Evolutionary conservation across 257 asterid genomes (phyloP).

Genomic region (Hygrophila difformis): DNA sequence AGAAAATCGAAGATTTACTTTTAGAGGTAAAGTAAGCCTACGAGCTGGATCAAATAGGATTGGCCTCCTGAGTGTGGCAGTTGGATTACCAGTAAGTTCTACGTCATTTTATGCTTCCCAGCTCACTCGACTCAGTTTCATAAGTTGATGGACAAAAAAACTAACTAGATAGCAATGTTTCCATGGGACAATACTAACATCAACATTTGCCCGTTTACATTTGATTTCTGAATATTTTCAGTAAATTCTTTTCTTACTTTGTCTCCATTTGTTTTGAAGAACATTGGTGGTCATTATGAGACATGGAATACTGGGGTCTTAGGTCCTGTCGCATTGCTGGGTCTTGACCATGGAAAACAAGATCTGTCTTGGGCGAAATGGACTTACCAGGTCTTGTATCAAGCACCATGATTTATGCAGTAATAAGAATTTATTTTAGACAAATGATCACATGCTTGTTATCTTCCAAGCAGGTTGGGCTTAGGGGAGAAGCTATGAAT

Average conservation of each 20-base stretch:
- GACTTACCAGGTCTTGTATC: slow-evolving; percentile 65
- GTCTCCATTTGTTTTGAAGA: slow-evolving; percentile 32
- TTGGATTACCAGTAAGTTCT: slow-evolving; percentile 81
- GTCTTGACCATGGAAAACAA: slow-evolving; percentile 67
- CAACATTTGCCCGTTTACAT: no score
- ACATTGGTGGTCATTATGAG: slow-evolving; percentile 85
- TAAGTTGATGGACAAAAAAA: no score
- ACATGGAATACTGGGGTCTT: slow-evolving; percentile 73
- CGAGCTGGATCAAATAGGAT: slow-evolving; percentile 68
- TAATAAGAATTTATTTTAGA: background rate
- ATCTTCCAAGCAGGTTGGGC: slow-evolving; percentile 65
- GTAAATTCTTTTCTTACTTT: background rate
- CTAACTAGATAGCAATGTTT: no score
- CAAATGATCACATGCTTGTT: slow-evolving; percentile 16
- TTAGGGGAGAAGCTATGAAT: slow-evolving; percentile 81
- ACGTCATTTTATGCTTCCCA: no score
- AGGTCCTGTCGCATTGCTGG: slow-evolving; percentile 78
- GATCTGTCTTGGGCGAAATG: slow-evolving; percentile 88
- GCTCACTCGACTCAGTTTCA: no score
- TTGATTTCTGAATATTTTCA: background rate
- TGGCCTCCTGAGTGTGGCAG: slow-evolving; percentile 82
- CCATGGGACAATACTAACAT: no score
- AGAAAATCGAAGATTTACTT: slow-evolving; percentile 52
- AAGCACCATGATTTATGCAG: background rate
- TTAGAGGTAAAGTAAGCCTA: slow-evolving; percentile 44